Percentiles rank a stretch among this genome's conserved stretches.
Conservation (phyloP, 2,329 filamentous ascomycete genomes). For the Fusarium sp. region DNA sequence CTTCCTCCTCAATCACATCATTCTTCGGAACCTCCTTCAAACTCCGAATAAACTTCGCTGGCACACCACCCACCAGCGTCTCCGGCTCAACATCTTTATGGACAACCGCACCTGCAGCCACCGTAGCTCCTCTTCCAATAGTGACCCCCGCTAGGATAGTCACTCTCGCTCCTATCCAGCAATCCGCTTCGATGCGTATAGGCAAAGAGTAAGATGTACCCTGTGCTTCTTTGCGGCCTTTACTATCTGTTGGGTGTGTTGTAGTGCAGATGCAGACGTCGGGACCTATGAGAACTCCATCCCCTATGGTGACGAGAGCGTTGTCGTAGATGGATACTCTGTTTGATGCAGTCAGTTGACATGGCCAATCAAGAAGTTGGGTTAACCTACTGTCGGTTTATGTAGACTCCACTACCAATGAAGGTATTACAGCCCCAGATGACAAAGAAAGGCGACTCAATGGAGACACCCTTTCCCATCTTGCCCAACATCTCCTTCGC, state of each 20-base stretch:
- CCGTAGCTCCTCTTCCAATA: constrained; percentile 12
- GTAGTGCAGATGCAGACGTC: constrained; percentile 15
- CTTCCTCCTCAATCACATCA: not conserved
- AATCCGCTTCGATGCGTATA: constrained; percentile 14
- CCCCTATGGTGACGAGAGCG: constrained; percentile 12
- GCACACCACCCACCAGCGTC: constrained; percentile 22
- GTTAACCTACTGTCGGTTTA: constrained; percentile 11
- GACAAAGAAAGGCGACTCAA: constrained; percentile 18
- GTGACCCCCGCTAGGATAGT: constrained; percentile 15
- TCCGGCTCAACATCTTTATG: constrained; percentile 16
- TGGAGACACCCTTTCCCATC: not conserved
- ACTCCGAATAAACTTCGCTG: constrained; percentile 10
- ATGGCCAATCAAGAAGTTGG: rapidly evolving
- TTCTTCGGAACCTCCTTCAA: constrained; percentile 3
- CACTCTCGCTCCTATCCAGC: constrained; percentile 16
- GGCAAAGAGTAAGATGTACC: constrained; percentile 22
- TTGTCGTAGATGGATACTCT: constrained; percentile 16
- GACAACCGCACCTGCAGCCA: constrained; percentile 20
- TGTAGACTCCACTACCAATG: constrained; percentile 11
- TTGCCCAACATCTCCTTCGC: constrained; percentile 7
- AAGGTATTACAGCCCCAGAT: constrained; percentile 23
- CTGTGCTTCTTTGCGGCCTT: not conserved
- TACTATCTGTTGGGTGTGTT: constrained; percentile 2
- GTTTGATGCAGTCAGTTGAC: not conserved
- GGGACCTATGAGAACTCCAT: constrained; percentile 5